Percentiles rank a stretch among this genome's conserved stretches.
phyloP scores from a whole-genome alignment of 202 grass and related monocot genomes.

The Hordeum pubiflorum region DNA sequence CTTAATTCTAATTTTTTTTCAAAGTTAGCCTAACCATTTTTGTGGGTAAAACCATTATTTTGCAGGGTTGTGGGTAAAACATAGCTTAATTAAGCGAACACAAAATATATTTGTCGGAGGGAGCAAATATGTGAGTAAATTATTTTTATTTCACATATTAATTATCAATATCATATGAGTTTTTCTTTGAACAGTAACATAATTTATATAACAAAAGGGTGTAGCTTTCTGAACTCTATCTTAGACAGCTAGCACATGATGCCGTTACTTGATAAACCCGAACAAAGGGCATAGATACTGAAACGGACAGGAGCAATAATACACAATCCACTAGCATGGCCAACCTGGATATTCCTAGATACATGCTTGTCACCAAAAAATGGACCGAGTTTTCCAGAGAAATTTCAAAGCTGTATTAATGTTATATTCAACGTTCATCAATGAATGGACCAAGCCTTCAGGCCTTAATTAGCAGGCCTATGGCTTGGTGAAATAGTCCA shows the following conservation, averaged over 20 bases:
- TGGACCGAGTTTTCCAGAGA: background rate
- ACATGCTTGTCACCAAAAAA: slow-evolving; percentile 11
- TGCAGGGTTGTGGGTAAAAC: no score
- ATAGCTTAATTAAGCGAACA: background rate
- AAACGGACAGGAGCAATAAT: background rate
- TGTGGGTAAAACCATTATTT: no score
- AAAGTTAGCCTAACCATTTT: no score
- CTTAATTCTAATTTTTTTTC: no score
- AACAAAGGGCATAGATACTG: background rate
- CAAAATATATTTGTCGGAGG: background rate
- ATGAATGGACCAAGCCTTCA: background rate
- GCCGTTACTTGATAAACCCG: background rate
- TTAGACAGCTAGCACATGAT: background rate
- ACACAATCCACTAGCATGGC: background rate
- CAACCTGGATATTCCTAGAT: background rate
- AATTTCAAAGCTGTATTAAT: slow-evolving; percentile 14
- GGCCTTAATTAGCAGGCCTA: background rate
- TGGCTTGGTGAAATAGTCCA: background rate
- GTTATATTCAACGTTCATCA: background rate
- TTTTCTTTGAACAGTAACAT: background rate
- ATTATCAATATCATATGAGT: background rate
- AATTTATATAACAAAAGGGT: background rate
- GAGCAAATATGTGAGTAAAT: background rate
- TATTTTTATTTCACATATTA: background rate
- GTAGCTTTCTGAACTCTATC: background rate